A percentile compares a stretch with the other conserved stretches of the same genome.
Evolutionary conservation across 306 rosid species (phyloP).

Genomic region (Dryas drummondii): DNA sequence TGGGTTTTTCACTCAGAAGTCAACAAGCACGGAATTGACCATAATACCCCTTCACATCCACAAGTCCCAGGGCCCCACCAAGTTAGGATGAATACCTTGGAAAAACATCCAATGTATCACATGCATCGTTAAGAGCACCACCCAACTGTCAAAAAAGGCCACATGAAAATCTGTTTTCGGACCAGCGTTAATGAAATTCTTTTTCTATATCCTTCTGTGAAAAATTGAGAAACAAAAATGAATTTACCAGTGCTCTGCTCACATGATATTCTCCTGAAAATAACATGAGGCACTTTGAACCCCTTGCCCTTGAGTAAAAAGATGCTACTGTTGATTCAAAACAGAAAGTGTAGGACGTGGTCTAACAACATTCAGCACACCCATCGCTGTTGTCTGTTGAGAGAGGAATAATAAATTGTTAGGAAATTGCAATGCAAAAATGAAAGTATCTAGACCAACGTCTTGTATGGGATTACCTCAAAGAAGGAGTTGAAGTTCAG

Average conservation of each 20-base stretch:
- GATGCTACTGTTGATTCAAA: slow-evolving; percentile 55
- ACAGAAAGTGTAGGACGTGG: slow-evolving; percentile 70
- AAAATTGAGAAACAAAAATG: not conserved
- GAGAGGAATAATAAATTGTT: slow-evolving; percentile 10
- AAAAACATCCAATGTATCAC: not conserved
- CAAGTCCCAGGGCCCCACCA: slow-evolving; percentile 10
- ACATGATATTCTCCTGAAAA: slow-evolving; percentile 13
- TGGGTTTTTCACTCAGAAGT: not conserved
- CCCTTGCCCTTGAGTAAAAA: slow-evolving; percentile 11
- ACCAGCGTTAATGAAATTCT: not conserved
- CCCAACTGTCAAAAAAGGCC: slow-evolving; percentile 4
- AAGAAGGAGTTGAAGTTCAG: slow-evolving; percentile 84
- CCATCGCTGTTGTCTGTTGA: slow-evolving; percentile 86
- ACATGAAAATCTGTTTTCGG: not conserved
- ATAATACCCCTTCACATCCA: not conserved
- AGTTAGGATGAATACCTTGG: not conserved
- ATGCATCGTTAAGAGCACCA: not conserved
- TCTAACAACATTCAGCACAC: slow-evolving; percentile 83
- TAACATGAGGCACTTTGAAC: slow-evolving; percentile 14
- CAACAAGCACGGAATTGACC: not conserved
- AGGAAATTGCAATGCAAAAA: not conserved
- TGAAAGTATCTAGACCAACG: not conserved
- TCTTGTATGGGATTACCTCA: slow-evolving; percentile 53
- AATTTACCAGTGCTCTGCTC: slow-evolving; percentile 18
- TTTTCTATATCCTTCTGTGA: slow-evolving; percentile 9